Evolutionary conservation across 352 stramenopile genomes (phyloP).

Genomic region (Phytopythium chamaehyphon): DNA sequence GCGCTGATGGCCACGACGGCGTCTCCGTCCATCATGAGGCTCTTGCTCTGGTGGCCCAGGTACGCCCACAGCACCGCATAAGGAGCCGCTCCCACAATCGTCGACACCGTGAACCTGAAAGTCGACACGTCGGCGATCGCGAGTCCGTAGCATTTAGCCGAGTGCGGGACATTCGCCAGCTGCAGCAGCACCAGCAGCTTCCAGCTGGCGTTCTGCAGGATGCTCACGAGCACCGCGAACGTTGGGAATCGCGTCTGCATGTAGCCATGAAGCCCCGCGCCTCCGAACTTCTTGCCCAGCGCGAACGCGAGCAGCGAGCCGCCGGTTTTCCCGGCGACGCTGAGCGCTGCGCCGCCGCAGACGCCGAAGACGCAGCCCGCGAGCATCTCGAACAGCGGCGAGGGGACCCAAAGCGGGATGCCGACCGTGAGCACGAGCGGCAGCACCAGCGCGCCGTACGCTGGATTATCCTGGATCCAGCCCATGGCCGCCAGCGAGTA

Average conservation of each 20-base stretch:
- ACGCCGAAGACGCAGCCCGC: slow-evolving; percentile 64
- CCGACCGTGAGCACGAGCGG: slow-evolving; percentile 47
- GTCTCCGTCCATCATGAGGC: slow-evolving; percentile 23
- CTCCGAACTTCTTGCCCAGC: slow-evolving; percentile 52
- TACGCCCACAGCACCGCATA: slow-evolving; percentile 64
- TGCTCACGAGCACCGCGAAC: slow-evolving; percentile 40
- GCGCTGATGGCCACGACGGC: slow-evolving; percentile 9
- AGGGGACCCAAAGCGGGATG: slow-evolving; percentile 63
- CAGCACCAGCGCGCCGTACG: slow-evolving; percentile 41
- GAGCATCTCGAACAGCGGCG: slow-evolving; percentile 60
- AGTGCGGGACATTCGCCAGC: slow-evolving; percentile 63
- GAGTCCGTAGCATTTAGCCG: slow-evolving; percentile 74
- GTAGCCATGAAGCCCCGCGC: slow-evolving; percentile 41
- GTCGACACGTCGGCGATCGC: slow-evolving; percentile 59
- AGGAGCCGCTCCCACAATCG: slow-evolving; percentile 44
- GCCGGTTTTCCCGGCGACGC: slow-evolving; percentile 54
- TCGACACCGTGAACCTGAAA: slow-evolving; percentile 50
- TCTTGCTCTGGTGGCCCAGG: slow-evolving; percentile 53
- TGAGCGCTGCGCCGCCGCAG: slow-evolving; percentile 38
- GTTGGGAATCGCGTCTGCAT: slow-evolving; percentile 52
- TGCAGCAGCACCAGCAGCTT: slow-evolving; percentile 71
- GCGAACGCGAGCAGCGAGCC: slow-evolving; percentile 61
- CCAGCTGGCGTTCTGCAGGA: slow-evolving; percentile 62
- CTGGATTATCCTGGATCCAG: slow-evolving; percentile 49
- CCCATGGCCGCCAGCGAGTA: slow-evolving; percentile 20